Conservation (phyloP, 164 flowering plant genomes). For the Kingdonia uniflora region DNA sequence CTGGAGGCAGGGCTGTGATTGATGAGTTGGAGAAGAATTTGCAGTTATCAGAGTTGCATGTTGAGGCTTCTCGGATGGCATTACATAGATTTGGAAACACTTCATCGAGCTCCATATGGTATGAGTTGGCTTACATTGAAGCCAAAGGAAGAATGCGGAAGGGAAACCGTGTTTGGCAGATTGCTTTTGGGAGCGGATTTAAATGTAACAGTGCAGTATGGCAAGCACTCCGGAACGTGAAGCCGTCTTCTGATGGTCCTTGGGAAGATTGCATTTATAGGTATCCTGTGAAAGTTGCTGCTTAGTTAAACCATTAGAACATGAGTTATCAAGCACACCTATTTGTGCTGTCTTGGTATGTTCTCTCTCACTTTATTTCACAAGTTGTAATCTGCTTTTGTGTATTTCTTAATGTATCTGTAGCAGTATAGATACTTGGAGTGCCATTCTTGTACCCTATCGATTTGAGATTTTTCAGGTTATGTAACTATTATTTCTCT, state of each 20-base stretch:
- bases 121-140: background rate
- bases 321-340: too few species aligned
- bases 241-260: conserved; percentile 15
- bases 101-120: conserved; percentile 14
- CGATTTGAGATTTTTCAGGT: too few species aligned
- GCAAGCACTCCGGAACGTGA: conserved; percentile 15
- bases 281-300: conserved; percentile 24
- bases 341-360: too few species aligned
- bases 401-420: too few species aligned
- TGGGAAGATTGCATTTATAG: conserved; percentile 33
- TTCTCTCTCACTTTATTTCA: too few species aligned
- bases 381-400: too few species aligned
- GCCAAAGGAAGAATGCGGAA: conserved; percentile 7
- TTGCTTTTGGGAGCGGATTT: conserved; percentile 32
- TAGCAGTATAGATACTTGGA: too few species aligned
- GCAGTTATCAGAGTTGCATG: conserved; percentile 20
- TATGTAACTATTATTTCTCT: too few species aligned
- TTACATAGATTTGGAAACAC: conserved; percentile 38
- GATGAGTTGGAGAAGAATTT: conserved; percentile 39
- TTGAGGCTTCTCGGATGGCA: conserved; percentile 39
- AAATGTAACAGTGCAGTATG: conserved; percentile 41
- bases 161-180: conserved; percentile 35
- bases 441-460: too few species aligned
- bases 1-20: conserved; percentile 37
- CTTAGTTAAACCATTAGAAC: conserved; percentile 1